phyloP scores from a whole-genome alignment of 805 yeast genomes.

The Vanderwaltozyma polyspora region DNA sequence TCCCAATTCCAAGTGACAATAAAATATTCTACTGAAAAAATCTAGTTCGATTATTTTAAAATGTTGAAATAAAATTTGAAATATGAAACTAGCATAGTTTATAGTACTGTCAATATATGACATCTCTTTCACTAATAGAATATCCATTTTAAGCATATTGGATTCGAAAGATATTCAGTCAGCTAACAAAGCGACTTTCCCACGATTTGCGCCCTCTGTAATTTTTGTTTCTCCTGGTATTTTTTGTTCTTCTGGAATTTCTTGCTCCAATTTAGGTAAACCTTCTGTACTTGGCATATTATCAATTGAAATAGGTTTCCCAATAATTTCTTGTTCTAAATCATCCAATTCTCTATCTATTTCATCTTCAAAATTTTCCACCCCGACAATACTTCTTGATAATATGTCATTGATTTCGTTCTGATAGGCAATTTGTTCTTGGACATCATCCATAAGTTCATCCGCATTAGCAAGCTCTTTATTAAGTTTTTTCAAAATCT shows the following conservation, averaged over 20 bases:
- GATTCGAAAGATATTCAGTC: no score
- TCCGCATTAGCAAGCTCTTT: slow-evolving; percentile 75
- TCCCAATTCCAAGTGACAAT: no score
- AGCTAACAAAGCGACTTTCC: no score
- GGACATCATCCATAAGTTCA: slow-evolving; percentile 68
- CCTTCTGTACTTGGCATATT: background rate
- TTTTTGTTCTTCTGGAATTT: background rate
- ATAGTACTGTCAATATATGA: no score
- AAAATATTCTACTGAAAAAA: no score
- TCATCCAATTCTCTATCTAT: slow-evolving; percentile 52
- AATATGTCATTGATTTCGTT: slow-evolving; percentile 54
- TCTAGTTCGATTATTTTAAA: no score
- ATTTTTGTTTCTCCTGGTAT: background rate
- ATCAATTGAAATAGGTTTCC: background rate
- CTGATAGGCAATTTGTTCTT: slow-evolving; percentile 71
- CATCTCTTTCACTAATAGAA: no score
- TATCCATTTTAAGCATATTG: no score
- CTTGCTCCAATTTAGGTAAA: background rate
- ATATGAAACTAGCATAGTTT: no score
- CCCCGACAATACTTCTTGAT: slow-evolving; percentile 26
- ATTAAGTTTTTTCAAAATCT: slow-evolving; percentile 64
- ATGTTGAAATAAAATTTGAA: no score
- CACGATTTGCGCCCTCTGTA: no score
- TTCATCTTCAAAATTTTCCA: slow-evolving; percentile 38
- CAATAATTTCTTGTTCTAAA: slow-evolving; percentile 27